Evolutionary conservation across 2,329 filamentous ascomycete genomes (phyloP), one percentile per base, ranked within the genome.

Genomic region (Ilyonectria mors-panacis): DNA sequence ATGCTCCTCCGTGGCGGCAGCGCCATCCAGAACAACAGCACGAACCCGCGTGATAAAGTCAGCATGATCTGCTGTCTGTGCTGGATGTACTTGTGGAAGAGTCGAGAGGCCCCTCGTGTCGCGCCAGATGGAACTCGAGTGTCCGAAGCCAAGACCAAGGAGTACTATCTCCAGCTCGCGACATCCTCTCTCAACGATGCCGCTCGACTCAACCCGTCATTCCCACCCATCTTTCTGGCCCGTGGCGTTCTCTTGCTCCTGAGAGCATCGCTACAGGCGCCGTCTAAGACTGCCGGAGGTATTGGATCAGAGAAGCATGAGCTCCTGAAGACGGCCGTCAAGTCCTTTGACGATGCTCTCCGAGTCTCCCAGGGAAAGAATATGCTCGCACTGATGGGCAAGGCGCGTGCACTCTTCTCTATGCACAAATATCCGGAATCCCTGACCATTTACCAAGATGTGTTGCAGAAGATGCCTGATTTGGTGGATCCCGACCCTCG

Each of bases 281-380:
- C 93, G 1, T 89, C 93, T 2, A 94, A 93, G 73, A 85, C 87
- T 6, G 87, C 88, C 6, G 86, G 88, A 9, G 89, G 89, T 19
- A 85, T 91, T 45, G 92, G 95, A 72, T 89, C 90, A 2, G 94
- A 97, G 72, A 84, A 90, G 78, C 88, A 91, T 57, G 94, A 98
- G 73, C 91, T 94, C 44, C 82, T 98, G 68, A 93, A 94, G 73
- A 91, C 93, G 69, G 95, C 96, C 1, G 85, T 95, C 69, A 98
- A 97, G 81, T 94, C 93, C 68, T 99, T 99, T 78, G 96, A 99
- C 71, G 95, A 98, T 79, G 94, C 95, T 3, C 90, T 96, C 57
- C 91, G 94, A 70, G 91, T 93, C 7, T 98, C 95, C 0, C 88
- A 92, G 62, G 91, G 92, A 30, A 93, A 92, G 78, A 99, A 99